A percentile compares a stretch with the other conserved stretches of the same genome.
phyloP scores from a whole-genome alignment of 2,329 filamentous ascomycete species.

The Gyromitra esculenta region DNA sequence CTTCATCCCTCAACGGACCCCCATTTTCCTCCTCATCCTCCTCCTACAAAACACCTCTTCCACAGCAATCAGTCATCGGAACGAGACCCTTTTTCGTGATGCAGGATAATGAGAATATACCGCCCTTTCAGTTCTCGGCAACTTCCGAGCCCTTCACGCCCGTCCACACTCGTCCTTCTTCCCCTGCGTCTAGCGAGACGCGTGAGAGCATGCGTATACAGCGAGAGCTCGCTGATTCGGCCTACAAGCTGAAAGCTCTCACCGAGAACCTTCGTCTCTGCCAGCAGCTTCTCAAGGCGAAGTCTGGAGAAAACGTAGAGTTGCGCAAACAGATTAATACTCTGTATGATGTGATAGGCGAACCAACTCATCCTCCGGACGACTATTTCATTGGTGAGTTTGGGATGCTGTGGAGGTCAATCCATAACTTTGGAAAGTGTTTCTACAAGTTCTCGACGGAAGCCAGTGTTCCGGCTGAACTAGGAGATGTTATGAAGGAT shows the following conservation, averaged over 20 bases:
- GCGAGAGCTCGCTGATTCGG: constrained; percentile 19
- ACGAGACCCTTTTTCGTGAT: neutral
- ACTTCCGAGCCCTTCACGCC: constrained; percentile 27
- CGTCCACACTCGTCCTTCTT: neutral
- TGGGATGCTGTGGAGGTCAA: constrained; percentile 44
- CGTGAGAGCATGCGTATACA: neutral
- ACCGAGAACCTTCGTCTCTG: constrained; percentile 19
- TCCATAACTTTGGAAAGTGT: constrained; percentile 43
- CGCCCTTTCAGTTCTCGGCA: constrained; percentile 16
- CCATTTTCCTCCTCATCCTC: constrained; percentile 23
- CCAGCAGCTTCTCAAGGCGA: constrained; percentile 9
- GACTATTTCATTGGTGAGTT: constrained; percentile 41
- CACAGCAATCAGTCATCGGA: neutral
- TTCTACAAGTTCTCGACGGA: constrained; percentile 48
- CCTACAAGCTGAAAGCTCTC: constrained; percentile 10
- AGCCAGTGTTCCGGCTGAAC: neutral
- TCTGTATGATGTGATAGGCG: constrained; percentile 24
- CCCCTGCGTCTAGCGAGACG: neutral
- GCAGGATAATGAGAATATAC: constrained; percentile 7
- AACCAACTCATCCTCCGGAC: constrained; percentile 3
- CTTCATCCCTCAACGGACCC: constrained; percentile 31
- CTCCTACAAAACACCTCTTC: neutral
- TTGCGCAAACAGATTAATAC: constrained; percentile 35
- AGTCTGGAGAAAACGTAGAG: constrained; percentile 19
- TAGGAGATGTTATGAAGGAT: constrained; percentile 24